Percentiles rank a stretch among this genome's conserved stretches.
phyloP scores from a whole-genome alignment of 768 basidiomycete genomes.

The Auricularia sp. region DNA sequence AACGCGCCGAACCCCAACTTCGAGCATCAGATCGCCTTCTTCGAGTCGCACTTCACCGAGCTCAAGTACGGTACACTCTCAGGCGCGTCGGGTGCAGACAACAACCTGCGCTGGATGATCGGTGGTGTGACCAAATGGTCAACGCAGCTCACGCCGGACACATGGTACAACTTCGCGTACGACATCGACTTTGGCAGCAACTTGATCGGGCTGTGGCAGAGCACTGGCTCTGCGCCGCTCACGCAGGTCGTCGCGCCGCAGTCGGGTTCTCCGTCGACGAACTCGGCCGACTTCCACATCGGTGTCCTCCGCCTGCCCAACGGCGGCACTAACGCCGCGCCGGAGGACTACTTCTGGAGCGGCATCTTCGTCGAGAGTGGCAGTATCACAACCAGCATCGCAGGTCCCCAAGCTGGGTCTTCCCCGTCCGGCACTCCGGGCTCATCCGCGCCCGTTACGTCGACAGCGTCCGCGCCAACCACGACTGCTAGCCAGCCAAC shows the following conservation, averaged over 20 bases:
- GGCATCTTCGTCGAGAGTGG: conserved; percentile 53
- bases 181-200: conserved; percentile 48
- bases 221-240: conserved; percentile 37
- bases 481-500: conserved; percentile 3
- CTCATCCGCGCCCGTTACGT: conserved; percentile 15
- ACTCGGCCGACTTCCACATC: conserved; percentile 52
- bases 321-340: conserved; percentile 19
- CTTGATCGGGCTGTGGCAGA: conserved; percentile 50
- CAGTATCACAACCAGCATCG: conserved; percentile 40
- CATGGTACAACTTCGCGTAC: conserved; percentile 59
- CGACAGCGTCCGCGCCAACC: conserved; percentile 15
- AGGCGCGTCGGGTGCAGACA: conserved; percentile 22
- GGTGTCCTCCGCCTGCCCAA: conserved; percentile 49
- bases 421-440: conserved; percentile 4
- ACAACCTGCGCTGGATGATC: conserved; percentile 46
- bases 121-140: conserved; percentile 36
- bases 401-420: conserved; percentile 24
- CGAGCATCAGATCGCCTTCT: conserved; percentile 48
- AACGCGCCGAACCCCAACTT: conserved; percentile 43
- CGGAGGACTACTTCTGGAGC: conserved; percentile 50
- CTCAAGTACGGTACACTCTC: conserved; percentile 43
- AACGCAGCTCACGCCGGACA: conserved; percentile 38
- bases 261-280: conserved; percentile 42
- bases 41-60: conserved; percentile 16
- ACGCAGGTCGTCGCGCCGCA: conserved; percentile 38